Evolutionary conservation across 1,139 yeast species (phyloP).

Genomic region (Saccharomycopsis hybrid): DNA sequence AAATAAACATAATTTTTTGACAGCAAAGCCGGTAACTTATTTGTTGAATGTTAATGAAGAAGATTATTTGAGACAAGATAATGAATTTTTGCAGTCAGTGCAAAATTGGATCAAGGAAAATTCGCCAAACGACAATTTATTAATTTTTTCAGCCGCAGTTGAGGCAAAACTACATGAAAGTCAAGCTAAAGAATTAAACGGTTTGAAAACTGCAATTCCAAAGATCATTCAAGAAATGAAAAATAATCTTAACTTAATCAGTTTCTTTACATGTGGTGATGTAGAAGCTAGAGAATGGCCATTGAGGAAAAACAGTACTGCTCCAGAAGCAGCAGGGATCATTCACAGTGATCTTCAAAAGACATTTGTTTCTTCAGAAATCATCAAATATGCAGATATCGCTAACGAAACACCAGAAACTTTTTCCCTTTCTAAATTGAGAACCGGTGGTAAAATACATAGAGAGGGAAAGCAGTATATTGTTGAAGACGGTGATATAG

Average conservation of each 20-base stretch:
- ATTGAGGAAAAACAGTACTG: slow-evolving; percentile 65
- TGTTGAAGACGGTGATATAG: slow-evolving; percentile 86
- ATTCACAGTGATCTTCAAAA: slow-evolving; percentile 84
- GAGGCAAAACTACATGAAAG: slow-evolving; percentile 36
- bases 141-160: slow-evolving; percentile 54
- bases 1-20: slow-evolving; percentile 53
- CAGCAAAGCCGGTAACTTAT: slow-evolving; percentile 65
- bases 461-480: slow-evolving; percentile 96
- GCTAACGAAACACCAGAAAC: slow-evolving; percentile 21
- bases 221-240: slow-evolving; percentile 41
- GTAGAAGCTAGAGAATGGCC: slow-evolving; percentile 94
- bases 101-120: slow-evolving; percentile 46
- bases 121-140: slow-evolving; percentile 49
- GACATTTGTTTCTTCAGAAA: slow-evolving; percentile 76
- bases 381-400: slow-evolving; percentile 51
- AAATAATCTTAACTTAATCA: slow-evolving; percentile 45
- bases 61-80: slow-evolving; percentile 43
- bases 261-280: slow-evolving; percentile 89
- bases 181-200: slow-evolving; percentile 25
- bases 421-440: slow-evolving; percentile 13
- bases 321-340: slow-evolving; percentile 91
- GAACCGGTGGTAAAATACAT: slow-evolving; percentile 30
- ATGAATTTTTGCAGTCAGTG: slow-evolving; percentile 41
- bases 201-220: slow-evolving; percentile 34
- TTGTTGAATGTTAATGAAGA: slow-evolving; percentile 51